Evolutionary conservation across 345 rosid genomes (phyloP).

Genomic region (Hibiscus tridactylites): DNA sequence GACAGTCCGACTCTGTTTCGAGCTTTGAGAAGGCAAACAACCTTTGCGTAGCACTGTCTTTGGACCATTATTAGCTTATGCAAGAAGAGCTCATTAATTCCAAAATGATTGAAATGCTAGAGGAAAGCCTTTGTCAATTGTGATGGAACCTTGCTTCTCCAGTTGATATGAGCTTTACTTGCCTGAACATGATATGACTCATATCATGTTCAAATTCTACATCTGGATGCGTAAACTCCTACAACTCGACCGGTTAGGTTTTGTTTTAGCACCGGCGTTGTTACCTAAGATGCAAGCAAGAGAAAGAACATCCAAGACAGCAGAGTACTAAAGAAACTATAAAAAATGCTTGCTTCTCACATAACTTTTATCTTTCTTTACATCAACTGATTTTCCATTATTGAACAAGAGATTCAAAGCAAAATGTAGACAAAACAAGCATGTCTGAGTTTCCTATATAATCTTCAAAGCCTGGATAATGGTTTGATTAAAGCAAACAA

Average conservation of each 20-base stretch:
- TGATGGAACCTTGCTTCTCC: neutral
- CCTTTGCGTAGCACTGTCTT: too few species aligned
- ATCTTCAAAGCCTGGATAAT: slow-evolving; percentile 16
- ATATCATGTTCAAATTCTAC: neutral
- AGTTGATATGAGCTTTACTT: neutral
- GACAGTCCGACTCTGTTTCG: too few species aligned
- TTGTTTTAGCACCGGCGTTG: neutral
- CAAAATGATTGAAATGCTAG: neutral
- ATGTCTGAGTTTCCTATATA: neutral
- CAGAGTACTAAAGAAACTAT: neutral
- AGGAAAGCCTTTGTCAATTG: neutral
- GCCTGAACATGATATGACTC: neutral
- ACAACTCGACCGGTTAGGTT: neutral
- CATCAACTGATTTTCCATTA: neutral
- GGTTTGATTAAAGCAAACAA: slow-evolving; percentile 15
- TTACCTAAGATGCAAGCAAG: neutral
- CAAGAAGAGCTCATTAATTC: neutral
- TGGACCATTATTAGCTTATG: too few species aligned
- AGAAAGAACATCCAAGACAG: neutral
- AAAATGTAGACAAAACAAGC: neutral
- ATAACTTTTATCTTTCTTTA: neutral
- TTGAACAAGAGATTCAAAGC: neutral
- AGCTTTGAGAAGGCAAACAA: too few species aligned
- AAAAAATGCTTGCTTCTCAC: neutral
- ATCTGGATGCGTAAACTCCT: neutral